Conservation (phyloP, 768 basidiomycete genomes). For the Trametes cinnabarina region DNA sequence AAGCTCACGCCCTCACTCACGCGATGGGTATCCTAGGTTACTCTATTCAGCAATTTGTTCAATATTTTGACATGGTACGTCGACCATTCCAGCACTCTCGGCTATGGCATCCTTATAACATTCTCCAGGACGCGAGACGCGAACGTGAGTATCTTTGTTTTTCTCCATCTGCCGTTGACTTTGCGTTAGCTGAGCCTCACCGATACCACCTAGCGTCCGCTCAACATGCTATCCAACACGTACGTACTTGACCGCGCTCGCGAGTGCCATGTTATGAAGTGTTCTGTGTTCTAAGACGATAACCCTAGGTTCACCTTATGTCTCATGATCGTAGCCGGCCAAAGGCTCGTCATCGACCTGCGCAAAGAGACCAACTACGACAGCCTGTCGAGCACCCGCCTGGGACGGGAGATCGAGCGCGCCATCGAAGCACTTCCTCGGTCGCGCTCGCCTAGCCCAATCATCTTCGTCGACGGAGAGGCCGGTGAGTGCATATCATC, state of each 20-base stretch:
- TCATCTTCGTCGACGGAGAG: constrained; percentile 2
- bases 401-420: constrained; percentile 19
- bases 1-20: background rate
- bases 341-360: constrained; percentile 21
- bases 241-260: too few relatives aligned
- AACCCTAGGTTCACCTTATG: constrained; percentile 15
- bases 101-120: background rate
- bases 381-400: constrained; percentile 14
- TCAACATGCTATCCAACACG: constrained; percentile 16
- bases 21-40: background rate
- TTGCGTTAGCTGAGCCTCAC: background rate
- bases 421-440: constrained; percentile 14
- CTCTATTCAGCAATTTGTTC: constrained; percentile 7
- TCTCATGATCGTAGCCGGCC: constrained; percentile 17
- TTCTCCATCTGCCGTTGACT: too few relatives aligned
- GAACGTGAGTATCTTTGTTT: background rate
- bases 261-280: too few relatives aligned
- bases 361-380: constrained; percentile 13
- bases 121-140: constrained; percentile 1
- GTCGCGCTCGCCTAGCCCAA: constrained; percentile 9
- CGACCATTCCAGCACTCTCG: background rate
- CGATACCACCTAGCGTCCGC: constrained; percentile 4
- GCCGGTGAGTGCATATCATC: background rate
- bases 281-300: too few relatives aligned
- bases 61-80: constrained; percentile 17